phyloP scores from a whole-genome alignment of 257 asterid genomes.

The Sherardia arvensis region DNA sequence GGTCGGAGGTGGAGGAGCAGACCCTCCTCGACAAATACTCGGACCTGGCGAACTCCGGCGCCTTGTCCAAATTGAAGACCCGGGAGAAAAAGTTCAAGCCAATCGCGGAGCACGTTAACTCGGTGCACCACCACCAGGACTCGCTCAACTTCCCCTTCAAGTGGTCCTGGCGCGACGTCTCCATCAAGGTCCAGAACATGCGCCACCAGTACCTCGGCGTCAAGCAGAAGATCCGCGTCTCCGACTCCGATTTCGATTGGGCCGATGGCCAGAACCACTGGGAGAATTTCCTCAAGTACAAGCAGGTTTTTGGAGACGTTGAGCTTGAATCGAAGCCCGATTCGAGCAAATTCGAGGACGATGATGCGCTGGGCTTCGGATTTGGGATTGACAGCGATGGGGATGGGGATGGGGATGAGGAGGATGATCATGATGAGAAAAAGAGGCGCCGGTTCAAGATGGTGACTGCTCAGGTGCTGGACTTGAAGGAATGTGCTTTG shows the following conservation, averaged over 20 bases:
- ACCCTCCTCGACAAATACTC: constrained; percentile 65
- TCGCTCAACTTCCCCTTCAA: constrained; percentile 75
- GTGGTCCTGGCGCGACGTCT: constrained; percentile 98
- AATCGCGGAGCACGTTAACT: constrained; percentile 78
- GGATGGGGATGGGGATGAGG: constrained; percentile 36
- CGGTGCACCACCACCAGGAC: constrained; percentile 67
- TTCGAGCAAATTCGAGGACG: constrained; percentile 11
- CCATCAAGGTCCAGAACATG: constrained; percentile 93
- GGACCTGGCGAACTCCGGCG: constrained; percentile 58
- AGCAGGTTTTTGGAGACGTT: constrained; percentile 84
- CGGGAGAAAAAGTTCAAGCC: constrained; percentile 96
- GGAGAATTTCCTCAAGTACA: constrained; percentile 84
- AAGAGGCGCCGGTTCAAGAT: constrained; percentile 34
- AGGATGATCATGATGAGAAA: constrained; percentile 16
- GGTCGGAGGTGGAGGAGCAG: constrained; percentile 92
- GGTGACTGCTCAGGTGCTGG: constrained; percentile 51
- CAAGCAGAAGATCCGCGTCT: constrained; percentile 74
- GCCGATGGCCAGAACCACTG: constrained; percentile 81
- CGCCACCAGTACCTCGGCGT: constrained; percentile 95
- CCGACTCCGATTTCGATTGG: constrained; percentile 66
- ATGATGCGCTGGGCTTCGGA: constrained; percentile 21
- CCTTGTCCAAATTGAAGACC: constrained; percentile 79
- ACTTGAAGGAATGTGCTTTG: constrained; percentile 46
- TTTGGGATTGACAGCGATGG: constrained; percentile 51
- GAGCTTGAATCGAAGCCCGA: constrained; percentile 36